Evolutionary conservation across 2,329 filamentous ascomycete species (phyloP).

Genomic region (Trichoderma sp.): DNA sequence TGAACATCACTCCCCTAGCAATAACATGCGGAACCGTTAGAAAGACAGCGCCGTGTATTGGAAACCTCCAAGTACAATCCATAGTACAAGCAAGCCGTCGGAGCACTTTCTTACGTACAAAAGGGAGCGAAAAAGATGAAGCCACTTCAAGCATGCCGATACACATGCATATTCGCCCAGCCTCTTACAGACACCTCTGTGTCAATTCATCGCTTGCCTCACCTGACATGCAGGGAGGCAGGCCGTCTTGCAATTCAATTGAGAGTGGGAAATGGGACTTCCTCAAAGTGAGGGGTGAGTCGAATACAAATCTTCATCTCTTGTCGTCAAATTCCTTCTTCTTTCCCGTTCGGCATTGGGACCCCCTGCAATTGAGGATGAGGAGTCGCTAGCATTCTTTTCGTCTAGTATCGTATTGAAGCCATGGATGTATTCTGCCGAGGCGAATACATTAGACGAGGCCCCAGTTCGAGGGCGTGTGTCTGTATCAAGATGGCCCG

Average conservation of each 20-base stretch:
- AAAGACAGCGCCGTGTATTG: no score
- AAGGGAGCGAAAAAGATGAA: slow-evolving; percentile 15
- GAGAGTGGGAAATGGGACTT: background rate
- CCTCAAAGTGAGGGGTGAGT: slow-evolving; percentile 4
- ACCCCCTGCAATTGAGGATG: background rate
- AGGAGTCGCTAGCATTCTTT: no score
- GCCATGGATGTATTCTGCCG: background rate
- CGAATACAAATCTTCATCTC: no score
- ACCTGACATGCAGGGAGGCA: background rate
- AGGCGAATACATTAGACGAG: background rate
- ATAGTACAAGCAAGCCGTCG: no score
- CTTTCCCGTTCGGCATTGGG: background rate
- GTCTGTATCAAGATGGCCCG: no score
- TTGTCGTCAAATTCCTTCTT: background rate
- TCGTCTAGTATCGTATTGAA: background rate
- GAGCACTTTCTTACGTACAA: no score
- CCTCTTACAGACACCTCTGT: slow-evolving; percentile 14
- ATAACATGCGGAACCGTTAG: no score
- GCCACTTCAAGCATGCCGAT: slow-evolving; percentile 19
- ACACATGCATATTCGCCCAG: slow-evolving; percentile 24
- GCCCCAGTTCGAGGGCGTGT: no score
- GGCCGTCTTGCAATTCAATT: background rate
- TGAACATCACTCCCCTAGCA: no score
- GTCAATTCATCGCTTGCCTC: no score
- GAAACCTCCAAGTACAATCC: no score